Conservation (phyloP, 208 protist species). For the Trypanosoma boissoni region DNA sequence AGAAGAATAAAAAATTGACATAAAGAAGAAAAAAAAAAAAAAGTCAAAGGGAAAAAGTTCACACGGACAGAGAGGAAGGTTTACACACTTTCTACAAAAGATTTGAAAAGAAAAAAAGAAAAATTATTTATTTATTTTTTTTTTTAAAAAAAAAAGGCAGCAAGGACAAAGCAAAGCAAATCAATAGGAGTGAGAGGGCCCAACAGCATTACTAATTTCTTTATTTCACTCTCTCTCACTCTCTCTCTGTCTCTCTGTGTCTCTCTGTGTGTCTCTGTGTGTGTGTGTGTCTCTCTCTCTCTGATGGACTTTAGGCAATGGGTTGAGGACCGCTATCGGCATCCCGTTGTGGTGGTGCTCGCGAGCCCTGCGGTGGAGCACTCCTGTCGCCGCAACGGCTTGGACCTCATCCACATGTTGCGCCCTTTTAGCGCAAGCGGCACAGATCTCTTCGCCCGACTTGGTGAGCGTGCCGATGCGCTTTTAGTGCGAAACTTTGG, state of each 20-base stretch:
- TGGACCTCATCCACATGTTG: constrained; percentile 71
- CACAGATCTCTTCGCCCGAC: constrained; percentile 35
- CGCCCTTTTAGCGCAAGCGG: constrained; percentile 54
- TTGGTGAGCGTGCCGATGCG: constrained; percentile 52
- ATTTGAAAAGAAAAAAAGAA: neutral
- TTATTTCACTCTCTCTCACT: neutral
- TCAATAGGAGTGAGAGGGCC: too few species aligned
- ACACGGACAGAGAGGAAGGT: neutral
- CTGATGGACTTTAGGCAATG: constrained; percentile 51
- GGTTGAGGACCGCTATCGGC: constrained; percentile 60
- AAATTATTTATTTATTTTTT: neutral
- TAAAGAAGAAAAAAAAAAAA: constrained; percentile 1
- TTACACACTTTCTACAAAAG: too few species aligned
- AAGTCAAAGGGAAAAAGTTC: neutral
- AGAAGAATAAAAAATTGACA: neutral
- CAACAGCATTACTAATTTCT: too few species aligned
- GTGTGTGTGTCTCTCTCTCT: constrained; percentile 8
- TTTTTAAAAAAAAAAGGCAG: neutral
- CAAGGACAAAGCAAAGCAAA: constrained; percentile 4
- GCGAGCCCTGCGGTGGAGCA: constrained; percentile 44
- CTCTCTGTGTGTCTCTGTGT: neutral
- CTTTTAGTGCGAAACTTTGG: constrained; percentile 49
- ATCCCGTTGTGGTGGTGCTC: constrained; percentile 70
- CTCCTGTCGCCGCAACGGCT: constrained; percentile 46
- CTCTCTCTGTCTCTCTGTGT: neutral